A percentile compares a stretch with the other conserved stretches of the same genome.
Evolutionary conservation across 495 filamentous ascomycete genomes (phyloP).

Genomic region (Penicillium atrosanguineum): DNA sequence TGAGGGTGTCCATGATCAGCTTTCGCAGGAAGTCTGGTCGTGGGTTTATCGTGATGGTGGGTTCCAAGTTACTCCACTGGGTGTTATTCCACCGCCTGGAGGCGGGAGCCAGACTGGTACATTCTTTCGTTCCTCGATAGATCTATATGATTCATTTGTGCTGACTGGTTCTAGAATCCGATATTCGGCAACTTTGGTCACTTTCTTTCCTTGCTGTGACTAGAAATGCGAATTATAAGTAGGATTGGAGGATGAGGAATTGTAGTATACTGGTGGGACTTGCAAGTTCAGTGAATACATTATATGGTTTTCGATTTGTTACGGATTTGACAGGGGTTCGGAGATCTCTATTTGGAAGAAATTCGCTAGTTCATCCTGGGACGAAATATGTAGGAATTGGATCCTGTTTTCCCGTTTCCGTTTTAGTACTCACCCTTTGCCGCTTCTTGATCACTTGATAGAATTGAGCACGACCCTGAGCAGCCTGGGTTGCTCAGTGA

Average conservation of each 20-base stretch:
- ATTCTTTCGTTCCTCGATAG: constrained; percentile 3
- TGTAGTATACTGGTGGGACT: no score
- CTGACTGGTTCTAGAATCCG: constrained; percentile 15
- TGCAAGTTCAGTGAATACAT: no score
- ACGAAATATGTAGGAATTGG: no score
- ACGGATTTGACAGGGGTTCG: no score
- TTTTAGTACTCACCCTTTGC: constrained; percentile 31
- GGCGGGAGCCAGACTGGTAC: constrained; percentile 31
- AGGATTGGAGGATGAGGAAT: no score
- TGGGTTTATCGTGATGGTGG: constrained; percentile 51
- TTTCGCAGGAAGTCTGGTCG: constrained; percentile 62
- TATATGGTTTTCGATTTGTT: no score
- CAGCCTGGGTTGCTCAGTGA: background rate
- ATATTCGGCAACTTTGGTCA: constrained; percentile 26
- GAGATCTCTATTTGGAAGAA: no score
- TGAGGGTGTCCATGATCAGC: constrained; percentile 49
- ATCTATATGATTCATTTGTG: background rate
- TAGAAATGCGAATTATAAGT: constrained; percentile 12
- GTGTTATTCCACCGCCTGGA: constrained; percentile 51
- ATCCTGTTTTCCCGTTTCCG: constrained; percentile 26
- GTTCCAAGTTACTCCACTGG: constrained; percentile 52
- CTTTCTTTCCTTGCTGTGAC: constrained; percentile 21
- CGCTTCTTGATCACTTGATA: constrained; percentile 31
- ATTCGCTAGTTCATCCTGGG: no score
- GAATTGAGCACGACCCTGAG: background rate